A percentile compares a stretch with the other conserved stretches of the same genome.
phyloP scores from a whole-genome alignment of 805 yeast genomes.

The Blastobotrys americana region DNA sequence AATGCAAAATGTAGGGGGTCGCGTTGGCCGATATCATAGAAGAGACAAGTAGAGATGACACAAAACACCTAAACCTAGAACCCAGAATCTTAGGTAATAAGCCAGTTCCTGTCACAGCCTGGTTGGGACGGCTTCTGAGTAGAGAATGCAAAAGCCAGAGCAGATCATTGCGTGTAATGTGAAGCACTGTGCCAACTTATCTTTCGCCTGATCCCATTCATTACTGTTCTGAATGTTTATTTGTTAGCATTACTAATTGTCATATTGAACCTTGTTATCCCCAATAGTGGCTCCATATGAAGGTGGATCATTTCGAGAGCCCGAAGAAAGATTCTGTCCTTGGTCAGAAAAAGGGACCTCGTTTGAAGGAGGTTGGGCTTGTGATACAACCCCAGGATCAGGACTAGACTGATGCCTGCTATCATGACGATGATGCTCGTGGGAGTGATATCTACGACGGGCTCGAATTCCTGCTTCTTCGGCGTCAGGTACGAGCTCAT shows the following conservation, averaged over 20 bases:
- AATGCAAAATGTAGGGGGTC: no score
- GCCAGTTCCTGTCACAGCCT: background rate
- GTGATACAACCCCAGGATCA: background rate
- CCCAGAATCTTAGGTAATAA: background rate
- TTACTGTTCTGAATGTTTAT: no score
- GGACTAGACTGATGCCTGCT: conserved; percentile 1
- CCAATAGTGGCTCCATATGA: conserved; percentile 10
- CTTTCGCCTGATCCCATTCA: no score
- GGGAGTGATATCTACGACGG: background rate
- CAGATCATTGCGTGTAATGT: no score
- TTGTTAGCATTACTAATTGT: no score
- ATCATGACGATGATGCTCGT: background rate
- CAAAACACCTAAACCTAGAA: no score
- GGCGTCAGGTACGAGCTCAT: conserved; percentile 13
- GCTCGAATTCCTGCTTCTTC: conserved; percentile 6
- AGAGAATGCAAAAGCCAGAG: no score
- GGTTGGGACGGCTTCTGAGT: no score
- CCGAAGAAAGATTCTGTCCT: conserved; percentile 3
- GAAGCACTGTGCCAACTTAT: no score
- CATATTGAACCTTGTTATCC: conserved; percentile 18
- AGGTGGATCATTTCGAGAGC: conserved; percentile 11
- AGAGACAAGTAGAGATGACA: no score
- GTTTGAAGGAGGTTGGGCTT: background rate
- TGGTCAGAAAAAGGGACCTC: no score
- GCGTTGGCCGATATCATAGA: no score